These are phyloP conservation scores for Dactylellina leptospora DNA, from an alignment of 2,329 filamentous ascomycete species.

Conservation along the genomic window DNA sequence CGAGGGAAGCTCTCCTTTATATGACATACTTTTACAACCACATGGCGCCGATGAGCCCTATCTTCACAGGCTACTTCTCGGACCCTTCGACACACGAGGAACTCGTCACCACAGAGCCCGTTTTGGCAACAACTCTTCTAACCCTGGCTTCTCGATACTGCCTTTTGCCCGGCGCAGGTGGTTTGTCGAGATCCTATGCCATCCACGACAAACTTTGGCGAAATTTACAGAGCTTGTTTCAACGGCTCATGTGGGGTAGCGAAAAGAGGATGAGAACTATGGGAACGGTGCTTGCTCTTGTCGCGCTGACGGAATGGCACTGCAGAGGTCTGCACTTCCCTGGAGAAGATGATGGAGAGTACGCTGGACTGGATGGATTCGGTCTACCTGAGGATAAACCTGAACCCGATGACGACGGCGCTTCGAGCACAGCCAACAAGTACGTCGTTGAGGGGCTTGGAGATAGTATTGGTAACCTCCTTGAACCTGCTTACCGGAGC, in stretches of 20 bases:
- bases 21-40: slow-evolving; percentile 96
- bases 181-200: slow-evolving; percentile 82
- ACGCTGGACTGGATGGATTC: slow-evolving; percentile 70
- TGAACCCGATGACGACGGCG: slow-evolving; percentile 56
- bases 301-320: slow-evolving; percentile 97
- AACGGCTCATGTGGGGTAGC: slow-evolving; percentile 82
- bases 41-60: slow-evolving; percentile 89
- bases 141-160: slow-evolving; percentile 91
- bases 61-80: slow-evolving; percentile 73
- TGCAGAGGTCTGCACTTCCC: slow-evolving; percentile 94
- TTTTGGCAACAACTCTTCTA: slow-evolving; percentile 87
- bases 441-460: slow-evolving; percentile 63
- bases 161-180: slow-evolving; percentile 79
- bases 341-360: slow-evolving; percentile 72
- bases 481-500: slow-evolving; percentile 92
- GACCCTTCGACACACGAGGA: slow-evolving; percentile 75
- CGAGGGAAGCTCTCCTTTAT: slow-evolving; percentile 90
- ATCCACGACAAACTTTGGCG: slow-evolving; percentile 97
- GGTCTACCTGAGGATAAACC: slow-evolving; percentile 72
- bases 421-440: slow-evolving; percentile 66
- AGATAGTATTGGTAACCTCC: slow-evolving; percentile 89
- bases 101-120: slow-evolving; percentile 87
- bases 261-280: slow-evolving; percentile 73
- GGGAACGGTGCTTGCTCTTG: slow-evolving; percentile 90
- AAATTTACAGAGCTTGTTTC: slow-evolving; percentile 92